Evolutionary conservation across 129 eudicot genomes (phyloP).

Genomic region (Flaveria linearis): DNA sequence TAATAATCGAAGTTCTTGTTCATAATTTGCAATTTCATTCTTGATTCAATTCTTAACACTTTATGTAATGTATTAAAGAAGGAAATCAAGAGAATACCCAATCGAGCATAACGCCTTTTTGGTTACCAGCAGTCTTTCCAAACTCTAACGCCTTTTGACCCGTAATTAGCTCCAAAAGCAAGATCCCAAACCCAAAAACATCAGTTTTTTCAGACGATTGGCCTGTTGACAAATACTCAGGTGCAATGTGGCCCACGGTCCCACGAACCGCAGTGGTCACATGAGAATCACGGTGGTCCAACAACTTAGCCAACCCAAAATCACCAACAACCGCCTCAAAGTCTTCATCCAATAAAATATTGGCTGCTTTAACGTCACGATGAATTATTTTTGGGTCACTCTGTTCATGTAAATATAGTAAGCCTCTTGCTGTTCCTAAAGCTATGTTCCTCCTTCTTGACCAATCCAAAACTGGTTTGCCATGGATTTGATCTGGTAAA

Average conservation of each 20-base stretch:
- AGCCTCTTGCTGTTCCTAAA: constrained; percentile 87
- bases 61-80: constrained; percentile 4
- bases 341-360: constrained; percentile 84
- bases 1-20: no score
- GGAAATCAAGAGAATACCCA: constrained; percentile 55
- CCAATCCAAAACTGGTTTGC: constrained; percentile 88
- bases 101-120: constrained; percentile 86
- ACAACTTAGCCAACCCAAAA: constrained; percentile 86
- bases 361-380: constrained; percentile 96
- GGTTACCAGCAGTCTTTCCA: constrained; percentile 68
- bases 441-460: constrained; percentile 82
- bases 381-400: constrained; percentile 90
- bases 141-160: constrained; percentile 91
- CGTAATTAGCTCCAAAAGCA: constrained; percentile 86
- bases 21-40: no score
- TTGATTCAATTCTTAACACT: no score
- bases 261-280: constrained; percentile 98
- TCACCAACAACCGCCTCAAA: constrained; percentile 98
- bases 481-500: constrained; percentile 69
- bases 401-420: constrained; percentile 84
- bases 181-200: constrained; percentile 89
- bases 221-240: constrained; percentile 85
- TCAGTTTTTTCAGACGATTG: constrained; percentile 96
- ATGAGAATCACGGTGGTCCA: constrained; percentile 90
- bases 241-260: constrained; percentile 95